phyloP scores from a whole-genome alignment of 306 rosid species.

The Dicorynia guianensis region DNA sequence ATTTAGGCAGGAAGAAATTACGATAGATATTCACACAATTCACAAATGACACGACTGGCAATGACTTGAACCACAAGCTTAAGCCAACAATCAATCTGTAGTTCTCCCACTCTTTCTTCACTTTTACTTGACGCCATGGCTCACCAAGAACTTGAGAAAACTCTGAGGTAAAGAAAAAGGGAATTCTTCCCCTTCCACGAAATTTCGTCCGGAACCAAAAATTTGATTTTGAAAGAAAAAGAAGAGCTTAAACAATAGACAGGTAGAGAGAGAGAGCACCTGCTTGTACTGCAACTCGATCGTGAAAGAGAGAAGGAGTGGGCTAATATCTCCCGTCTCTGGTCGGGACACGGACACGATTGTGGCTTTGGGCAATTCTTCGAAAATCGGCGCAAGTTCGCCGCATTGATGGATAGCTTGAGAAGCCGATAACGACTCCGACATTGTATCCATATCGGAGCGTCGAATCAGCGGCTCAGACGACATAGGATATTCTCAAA shows the following conservation, averaged over 20 bases:
- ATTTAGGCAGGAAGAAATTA: not conserved
- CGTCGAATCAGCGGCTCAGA: constrained; percentile 63
- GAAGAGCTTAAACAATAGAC: not conserved
- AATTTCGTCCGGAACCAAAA: not conserved
- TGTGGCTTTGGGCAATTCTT: constrained; percentile 73
- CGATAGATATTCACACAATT: not conserved
- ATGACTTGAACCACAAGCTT: constrained; percentile 37
- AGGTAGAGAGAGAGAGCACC: constrained; percentile 46
- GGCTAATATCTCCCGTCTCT: constrained; percentile 81
- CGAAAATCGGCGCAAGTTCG: constrained; percentile 62
- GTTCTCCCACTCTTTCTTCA: constrained; percentile 1
- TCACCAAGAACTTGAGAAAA: not conserved
- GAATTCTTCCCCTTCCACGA: not conserved
- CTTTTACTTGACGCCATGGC: not conserved
- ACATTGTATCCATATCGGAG: constrained; percentile 2
- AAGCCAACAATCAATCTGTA: not conserved
- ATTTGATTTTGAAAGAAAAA: constrained; percentile 13
- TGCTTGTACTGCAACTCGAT: constrained; percentile 89
- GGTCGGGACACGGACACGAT: constrained; percentile 78
- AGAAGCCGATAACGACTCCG: constrained; percentile 47
- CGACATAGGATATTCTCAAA: constrained; percentile 53
- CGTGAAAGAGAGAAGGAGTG: constrained; percentile 81
- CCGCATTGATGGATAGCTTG: constrained; percentile 49
- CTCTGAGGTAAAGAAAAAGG: not conserved
- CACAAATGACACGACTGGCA: not conserved